phyloP scores from a whole-genome alignment of 306 rosid species.

The Nissolia schottii region DNA sequence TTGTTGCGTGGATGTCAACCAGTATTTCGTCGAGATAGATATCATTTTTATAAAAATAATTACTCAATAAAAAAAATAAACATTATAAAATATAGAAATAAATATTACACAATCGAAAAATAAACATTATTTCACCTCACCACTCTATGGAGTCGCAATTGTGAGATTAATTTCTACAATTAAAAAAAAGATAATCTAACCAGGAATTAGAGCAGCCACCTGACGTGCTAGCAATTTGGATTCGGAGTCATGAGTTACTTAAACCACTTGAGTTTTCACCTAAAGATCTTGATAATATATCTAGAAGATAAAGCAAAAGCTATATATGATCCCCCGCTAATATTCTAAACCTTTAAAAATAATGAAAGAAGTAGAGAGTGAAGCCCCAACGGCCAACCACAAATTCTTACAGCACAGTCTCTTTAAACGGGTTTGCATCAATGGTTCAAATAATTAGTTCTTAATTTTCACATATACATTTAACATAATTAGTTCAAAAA shows the following conservation, averaged over 20 bases:
- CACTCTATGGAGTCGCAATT: no score
- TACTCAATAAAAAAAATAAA: no score
- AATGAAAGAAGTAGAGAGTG: conserved; percentile 17
- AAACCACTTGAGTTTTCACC: conserved; percentile 5
- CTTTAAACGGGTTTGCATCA: not conserved
- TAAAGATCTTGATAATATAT: conserved; percentile 11
- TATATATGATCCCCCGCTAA: conserved; percentile 10
- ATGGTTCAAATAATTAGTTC: not conserved
- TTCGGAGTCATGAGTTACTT: not conserved
- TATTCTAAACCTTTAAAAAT: conserved; percentile 1
- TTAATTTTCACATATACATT: not conserved
- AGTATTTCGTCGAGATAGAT: no score
- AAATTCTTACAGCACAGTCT: not conserved
- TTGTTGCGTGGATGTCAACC: no score
- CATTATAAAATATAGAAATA: no score
- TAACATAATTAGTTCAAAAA: no score
- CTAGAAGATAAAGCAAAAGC: conserved; percentile 33
- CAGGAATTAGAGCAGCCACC: no score
- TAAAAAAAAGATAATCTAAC: no score
- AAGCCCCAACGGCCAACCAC: not conserved
- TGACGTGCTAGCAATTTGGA: not conserved
- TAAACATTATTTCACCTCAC: no score
- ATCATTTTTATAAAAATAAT: no score
- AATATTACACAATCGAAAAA: no score
- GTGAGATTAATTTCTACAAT: no score